These are phyloP conservation scores for Pleurotus giganteus DNA, from an alignment of 768 basidiomycete species.

Conservation along the genomic window DNA sequence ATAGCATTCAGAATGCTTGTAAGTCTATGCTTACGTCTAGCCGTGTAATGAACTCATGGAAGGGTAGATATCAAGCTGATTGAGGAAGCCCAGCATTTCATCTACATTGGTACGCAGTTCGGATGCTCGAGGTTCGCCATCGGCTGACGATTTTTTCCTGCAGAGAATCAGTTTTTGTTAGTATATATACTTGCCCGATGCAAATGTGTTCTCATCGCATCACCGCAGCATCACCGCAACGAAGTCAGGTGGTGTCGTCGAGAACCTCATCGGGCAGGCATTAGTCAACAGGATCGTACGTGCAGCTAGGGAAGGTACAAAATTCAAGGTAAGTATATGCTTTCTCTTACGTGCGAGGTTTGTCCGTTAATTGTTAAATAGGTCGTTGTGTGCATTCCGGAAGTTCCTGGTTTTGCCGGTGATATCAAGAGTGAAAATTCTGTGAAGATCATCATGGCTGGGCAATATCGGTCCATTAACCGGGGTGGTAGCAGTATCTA, in stretches of 20 bases:
- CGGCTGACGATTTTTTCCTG: slow-evolving; percentile 18
- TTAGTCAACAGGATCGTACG: slow-evolving; percentile 81
- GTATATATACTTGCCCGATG: slow-evolving; percentile 20
- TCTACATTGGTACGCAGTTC: slow-evolving; percentile 79
- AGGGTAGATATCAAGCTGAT: slow-evolving; percentile 78
- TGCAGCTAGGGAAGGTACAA: slow-evolving; percentile 66
- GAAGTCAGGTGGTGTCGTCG: slow-evolving; percentile 57
- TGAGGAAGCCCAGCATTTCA: slow-evolving; percentile 78
- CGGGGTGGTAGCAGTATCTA: slow-evolving; percentile 87
- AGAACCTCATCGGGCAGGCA: slow-evolving; percentile 82
- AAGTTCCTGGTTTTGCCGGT: slow-evolving; percentile 87
- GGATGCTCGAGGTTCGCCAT: background rate
- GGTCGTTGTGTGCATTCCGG: slow-evolving; percentile 88
- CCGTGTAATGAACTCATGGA: background rate
- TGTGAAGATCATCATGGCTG: slow-evolving; percentile 84
- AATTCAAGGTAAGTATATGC: slow-evolving; percentile 65
- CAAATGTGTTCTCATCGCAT: background rate
- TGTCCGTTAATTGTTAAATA: slow-evolving; percentile 22
- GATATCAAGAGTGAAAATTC: slow-evolving; percentile 66
- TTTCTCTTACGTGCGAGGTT: background rate
- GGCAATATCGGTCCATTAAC: slow-evolving; percentile 86
- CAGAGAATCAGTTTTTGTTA: slow-evolving; percentile 88
- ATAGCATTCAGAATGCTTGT: slow-evolving; percentile 94
- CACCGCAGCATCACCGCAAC: slow-evolving; percentile 72
- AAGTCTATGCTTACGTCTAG: slow-evolving; percentile 26